These are phyloP conservation scores for Luffa aegyptiaca DNA, from an alignment of 306 rosid genomes.

Conservation along the genomic window DNA sequence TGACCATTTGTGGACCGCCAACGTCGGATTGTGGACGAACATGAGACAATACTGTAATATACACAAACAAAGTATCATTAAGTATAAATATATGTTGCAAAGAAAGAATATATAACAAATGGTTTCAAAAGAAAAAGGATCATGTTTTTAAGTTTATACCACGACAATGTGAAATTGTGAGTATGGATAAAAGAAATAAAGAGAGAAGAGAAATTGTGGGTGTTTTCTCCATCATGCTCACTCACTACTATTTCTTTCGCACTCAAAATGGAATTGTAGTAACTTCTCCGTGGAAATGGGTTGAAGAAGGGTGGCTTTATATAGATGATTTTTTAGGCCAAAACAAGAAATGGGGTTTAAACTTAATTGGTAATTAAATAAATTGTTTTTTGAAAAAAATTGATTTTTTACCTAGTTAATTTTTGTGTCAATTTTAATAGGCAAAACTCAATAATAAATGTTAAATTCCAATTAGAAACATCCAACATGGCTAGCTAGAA, in stretches of 20 bases:
- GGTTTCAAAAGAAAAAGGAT: no score
- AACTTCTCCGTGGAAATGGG: background rate
- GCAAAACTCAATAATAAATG: no score
- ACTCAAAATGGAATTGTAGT: background rate
- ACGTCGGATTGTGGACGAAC: background rate
- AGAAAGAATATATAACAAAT: no score
- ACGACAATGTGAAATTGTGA: background rate
- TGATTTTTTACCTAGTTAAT: no score
- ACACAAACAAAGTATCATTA: background rate
- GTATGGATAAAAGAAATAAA: background rate
- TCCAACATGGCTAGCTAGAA: no score
- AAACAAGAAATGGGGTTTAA: background rate
- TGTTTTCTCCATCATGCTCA: background rate
- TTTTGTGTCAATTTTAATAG: no score
- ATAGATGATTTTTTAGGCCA: background rate
- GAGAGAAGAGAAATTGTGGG: background rate
- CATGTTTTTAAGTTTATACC: background rate
- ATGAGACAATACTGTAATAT: background rate
- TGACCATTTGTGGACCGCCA: background rate
- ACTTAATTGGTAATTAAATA: background rate
- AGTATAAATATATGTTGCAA: no score
- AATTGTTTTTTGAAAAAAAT: no score
- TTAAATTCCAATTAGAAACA: no score
- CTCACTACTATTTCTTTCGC: no score
- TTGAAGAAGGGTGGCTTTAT: background rate